Conservation (phyloP, 805 yeast genomes). For the Scheffersomyces amazonensis region DNA sequence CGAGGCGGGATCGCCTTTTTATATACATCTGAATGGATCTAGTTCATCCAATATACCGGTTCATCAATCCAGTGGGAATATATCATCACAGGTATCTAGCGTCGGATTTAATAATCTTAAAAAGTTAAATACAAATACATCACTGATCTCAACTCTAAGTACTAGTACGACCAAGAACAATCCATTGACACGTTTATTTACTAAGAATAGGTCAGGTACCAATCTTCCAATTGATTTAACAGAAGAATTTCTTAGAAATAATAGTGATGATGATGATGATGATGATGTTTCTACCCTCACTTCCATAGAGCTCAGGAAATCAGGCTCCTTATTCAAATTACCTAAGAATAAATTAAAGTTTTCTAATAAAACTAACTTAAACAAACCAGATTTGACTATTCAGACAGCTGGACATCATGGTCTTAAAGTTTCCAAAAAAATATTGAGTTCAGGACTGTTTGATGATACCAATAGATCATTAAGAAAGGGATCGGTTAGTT, state of each 20-base stretch:
- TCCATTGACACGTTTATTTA: constrained; percentile 27
- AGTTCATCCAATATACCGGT: constrained; percentile 1
- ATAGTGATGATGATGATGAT: constrained; percentile 11
- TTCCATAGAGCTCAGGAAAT: background rate
- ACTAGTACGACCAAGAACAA: constrained; percentile 22
- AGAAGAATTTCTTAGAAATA: constrained; percentile 3
- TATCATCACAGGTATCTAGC: constrained; percentile 18
- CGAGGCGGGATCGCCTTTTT: background rate
- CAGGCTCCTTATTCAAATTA: constrained; percentile 2
- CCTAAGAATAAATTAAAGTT: constrained; percentile 9
- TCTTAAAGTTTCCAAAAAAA: constrained; percentile 21
- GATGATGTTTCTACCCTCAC: constrained; percentile 2
- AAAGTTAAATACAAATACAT: constrained; percentile 25
- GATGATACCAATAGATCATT: constrained; percentile 8
- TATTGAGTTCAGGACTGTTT: constrained; percentile 15
- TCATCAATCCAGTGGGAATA: background rate
- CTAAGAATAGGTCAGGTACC: constrained; percentile 23
- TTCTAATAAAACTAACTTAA: constrained; percentile 7
- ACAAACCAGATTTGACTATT: constrained; percentile 27
- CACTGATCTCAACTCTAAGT: constrained; percentile 19
- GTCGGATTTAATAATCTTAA: constrained; percentile 32
- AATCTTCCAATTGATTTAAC: constrained; percentile 7
- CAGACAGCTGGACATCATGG: constrained; percentile 27
- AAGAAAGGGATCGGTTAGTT: constrained; percentile 23
- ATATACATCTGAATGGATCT: constrained; percentile 4